Evolutionary conservation across 2,329 filamentous ascomycete species (phyloP), one percentile per base, ranked within the genome.

Genomic region (Fusarium sp.): DNA sequence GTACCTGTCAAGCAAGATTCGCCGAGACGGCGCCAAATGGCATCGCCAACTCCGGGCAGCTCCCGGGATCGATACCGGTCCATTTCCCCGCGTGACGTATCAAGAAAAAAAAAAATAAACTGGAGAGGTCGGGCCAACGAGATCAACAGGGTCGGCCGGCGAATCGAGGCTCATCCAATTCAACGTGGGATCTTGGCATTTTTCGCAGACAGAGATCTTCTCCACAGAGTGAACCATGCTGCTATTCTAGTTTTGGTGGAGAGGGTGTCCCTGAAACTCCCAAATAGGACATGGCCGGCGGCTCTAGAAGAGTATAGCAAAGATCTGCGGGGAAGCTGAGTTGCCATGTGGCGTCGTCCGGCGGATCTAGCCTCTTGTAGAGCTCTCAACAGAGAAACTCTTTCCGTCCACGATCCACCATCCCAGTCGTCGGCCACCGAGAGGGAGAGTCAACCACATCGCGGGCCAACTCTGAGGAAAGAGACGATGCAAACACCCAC

Each of bases 31-130:
- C 30, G 27, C 51, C 16, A 46, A 31, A 13, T 37, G 34, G 36
- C 37, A 18, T 62, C 36, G 34, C 47, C 60, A 40, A 46, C 54
- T 59, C 60, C 34, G 46, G 47, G 12, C 46, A 40, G 43, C 46
- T 51, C 23, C 66, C 51, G 53, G 59, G 8, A 60, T 36, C 13
- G 34, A 44, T 56, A 48, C 64, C 52, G 68, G 68, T 39, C 41
- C 54, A 57, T 65, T 48, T 30, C 31, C 61, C 65, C 72, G 65
- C 72, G 72, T 75, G 65, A 75, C 68, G 66, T 75, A 65, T 23
- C 18, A 23, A 23, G 18, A 58, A 65, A 65, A 39, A 50, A 58
- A 66, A 58, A 66, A 60, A 53, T 57, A 63, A 52, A 27, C 30
- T 23, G 18, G 18, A 23, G 40, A 48, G 39, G 44, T 37, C 39